phyloP scores from a whole-genome alignment of 192 early-diverging fungal genomes.

The Backusella parvicylindrica region DNA sequence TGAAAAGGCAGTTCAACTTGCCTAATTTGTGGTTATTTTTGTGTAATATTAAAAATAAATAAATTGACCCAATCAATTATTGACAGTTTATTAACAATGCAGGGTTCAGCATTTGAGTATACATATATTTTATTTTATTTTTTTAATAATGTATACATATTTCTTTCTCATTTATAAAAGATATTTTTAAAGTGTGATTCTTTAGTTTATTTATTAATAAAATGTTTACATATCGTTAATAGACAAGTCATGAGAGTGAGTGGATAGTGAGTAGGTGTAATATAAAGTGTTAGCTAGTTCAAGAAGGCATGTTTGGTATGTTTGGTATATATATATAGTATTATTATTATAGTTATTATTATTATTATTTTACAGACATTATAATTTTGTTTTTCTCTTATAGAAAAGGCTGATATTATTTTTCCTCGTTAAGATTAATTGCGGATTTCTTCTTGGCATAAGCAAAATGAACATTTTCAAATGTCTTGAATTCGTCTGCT shows the following conservation, averaged over 20 bases:
- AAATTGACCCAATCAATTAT: background rate
- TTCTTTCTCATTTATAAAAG: no score
- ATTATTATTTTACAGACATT: background rate
- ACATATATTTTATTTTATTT: no score
- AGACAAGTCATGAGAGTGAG: background rate
- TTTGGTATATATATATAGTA: background rate
- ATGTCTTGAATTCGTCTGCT: slow-evolving; percentile 33
- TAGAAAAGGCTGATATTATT: background rate
- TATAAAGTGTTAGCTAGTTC: background rate
- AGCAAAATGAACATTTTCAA: slow-evolving; percentile 41
- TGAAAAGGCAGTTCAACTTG: background rate
- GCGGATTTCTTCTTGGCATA: slow-evolving; percentile 32
- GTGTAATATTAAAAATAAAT: background rate
- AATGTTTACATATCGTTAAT: background rate
- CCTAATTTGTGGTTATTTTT: background rate
- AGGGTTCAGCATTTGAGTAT: background rate
- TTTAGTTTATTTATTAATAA: background rate
- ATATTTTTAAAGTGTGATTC: no score
- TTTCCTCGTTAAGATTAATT: background rate
- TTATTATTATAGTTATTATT: background rate
- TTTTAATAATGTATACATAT: no score
- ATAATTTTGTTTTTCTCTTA: background rate
- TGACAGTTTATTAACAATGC: background rate
- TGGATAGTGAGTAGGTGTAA: background rate
- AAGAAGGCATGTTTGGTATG: background rate